phyloP scores from a whole-genome alignment of 495 filamentous ascomycete species.

The Clavariopsis aquatica region DNA sequence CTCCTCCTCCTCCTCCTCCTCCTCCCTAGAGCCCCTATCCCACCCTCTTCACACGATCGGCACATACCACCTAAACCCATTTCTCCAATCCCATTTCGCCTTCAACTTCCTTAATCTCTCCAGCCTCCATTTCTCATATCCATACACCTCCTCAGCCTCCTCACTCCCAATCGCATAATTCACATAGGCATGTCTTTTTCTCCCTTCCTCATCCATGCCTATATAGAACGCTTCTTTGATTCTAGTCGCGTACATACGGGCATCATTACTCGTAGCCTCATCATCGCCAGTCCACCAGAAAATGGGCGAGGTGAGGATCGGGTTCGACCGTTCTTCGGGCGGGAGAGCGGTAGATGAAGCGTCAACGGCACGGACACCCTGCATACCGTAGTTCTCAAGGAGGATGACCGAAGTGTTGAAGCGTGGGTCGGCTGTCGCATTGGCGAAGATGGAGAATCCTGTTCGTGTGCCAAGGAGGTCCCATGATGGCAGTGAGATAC shows the following conservation, averaged over 20 bases:
- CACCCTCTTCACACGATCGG: conserved; percentile 5
- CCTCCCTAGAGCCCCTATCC: too few relatives aligned
- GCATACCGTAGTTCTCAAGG: conserved; percentile 20
- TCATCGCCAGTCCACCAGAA: conserved; percentile 21
- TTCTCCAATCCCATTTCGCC: conserved; percentile 7
- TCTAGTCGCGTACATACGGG: background rate
- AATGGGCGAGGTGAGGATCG: conserved; percentile 7
- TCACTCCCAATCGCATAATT: conserved; percentile 25
- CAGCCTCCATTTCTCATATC: conserved; percentile 23
- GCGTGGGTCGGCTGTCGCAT: conserved; percentile 8
- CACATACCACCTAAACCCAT: conserved; percentile 9
- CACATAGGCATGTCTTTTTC: conserved; percentile 21
- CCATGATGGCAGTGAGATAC: conserved; percentile 11
- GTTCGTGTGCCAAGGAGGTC: background rate
- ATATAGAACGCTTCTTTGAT: conserved; percentile 4
- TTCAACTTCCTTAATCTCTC: conserved; percentile 13
- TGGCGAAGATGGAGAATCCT: conserved; percentile 14
- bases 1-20: too few relatives aligned
- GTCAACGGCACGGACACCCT: conserved; percentile 11
- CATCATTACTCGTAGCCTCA: background rate
- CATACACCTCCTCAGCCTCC: conserved; percentile 20
- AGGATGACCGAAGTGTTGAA: conserved; percentile 15
- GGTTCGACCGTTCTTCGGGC: conserved; percentile 10
- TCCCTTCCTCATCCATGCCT: background rate
- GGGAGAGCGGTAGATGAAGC: conserved; percentile 13